These are phyloP conservation scores for Hymenotorrendiella dingleyae DNA, from an alignment of 2,329 filamentous ascomycete genomes.

Conservation along the genomic window DNA sequence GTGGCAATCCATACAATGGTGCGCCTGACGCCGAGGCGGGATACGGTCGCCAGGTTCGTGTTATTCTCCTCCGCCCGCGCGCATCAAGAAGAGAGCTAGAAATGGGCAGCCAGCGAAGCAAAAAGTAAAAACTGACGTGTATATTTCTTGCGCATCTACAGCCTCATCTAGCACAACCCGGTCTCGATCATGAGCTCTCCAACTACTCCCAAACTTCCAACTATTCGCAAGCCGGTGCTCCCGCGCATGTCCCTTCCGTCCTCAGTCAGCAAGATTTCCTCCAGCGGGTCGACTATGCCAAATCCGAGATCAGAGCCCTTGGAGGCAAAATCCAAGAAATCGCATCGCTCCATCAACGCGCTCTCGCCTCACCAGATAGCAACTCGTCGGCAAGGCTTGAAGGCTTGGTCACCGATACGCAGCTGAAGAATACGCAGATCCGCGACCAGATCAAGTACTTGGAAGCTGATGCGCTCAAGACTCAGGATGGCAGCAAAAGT, in stretches of 20 bases:
- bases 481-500: constrained; percentile 51
- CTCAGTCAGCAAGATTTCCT: constrained; percentile 65
- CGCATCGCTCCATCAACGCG: constrained; percentile 63
- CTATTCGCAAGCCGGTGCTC: constrained; percentile 22
- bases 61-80: constrained; percentile 1
- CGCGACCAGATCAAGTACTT: constrained; percentile 73
- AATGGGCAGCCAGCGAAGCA: too few relatives aligned
- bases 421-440: constrained; percentile 68
- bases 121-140: too few relatives aligned
- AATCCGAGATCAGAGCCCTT: constrained; percentile 61
- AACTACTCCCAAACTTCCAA: constrained; percentile 24
- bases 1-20: constrained; percentile 56
- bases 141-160: too few relatives aligned
- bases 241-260: constrained; percentile 29
- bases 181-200: constrained; percentile 24
- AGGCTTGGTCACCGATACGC: constrained; percentile 61
- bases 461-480: constrained; percentile 63
- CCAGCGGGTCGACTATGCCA: constrained; percentile 58
- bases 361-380: constrained; percentile 59
- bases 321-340: constrained; percentile 63
- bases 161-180: constrained; percentile 18
- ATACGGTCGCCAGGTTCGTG: constrained; percentile 25
- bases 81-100: too few relatives aligned
- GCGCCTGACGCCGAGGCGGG: constrained; percentile 37
- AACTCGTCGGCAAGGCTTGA: constrained; percentile 47